Evolutionary conservation across 768 basidiomycete species (phyloP).

Genomic region (Wakefieldia striispora): DNA sequence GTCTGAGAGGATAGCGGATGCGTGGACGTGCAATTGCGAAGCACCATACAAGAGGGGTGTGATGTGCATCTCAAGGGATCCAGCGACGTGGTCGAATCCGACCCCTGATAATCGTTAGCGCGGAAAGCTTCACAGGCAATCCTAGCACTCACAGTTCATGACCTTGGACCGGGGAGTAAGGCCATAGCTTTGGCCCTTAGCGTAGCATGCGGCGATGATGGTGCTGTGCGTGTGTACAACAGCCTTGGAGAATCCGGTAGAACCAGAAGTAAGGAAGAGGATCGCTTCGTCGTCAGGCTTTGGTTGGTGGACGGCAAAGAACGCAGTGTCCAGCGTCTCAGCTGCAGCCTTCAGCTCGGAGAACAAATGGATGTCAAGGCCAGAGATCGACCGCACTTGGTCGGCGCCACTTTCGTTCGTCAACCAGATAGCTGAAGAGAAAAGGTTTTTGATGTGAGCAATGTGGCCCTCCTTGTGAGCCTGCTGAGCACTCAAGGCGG

Average conservation of each 20-base stretch:
- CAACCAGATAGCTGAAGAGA: too few species aligned
- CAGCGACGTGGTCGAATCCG: conserved; percentile 44
- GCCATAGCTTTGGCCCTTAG: conserved; percentile 33
- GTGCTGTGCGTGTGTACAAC: conserved; percentile 38
- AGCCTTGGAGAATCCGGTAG: conserved; percentile 40
- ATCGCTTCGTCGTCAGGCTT: conserved; percentile 29
- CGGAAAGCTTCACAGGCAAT: fast-evolving
- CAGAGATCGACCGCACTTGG: conserved; percentile 19
- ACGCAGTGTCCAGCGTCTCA: too few species aligned
- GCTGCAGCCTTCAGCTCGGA: conserved; percentile 16
- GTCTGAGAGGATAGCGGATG: conserved; percentile 17
- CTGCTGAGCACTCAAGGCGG: too few species aligned
- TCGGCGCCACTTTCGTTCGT: conserved; percentile 22
- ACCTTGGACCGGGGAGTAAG: conserved; percentile 31
- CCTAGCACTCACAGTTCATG: conserved; percentile 34
- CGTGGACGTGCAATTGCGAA: conserved; percentile 16
- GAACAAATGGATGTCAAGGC: conserved; percentile 25
- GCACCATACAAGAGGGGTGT: conserved; percentile 31
- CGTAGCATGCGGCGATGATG: conserved; percentile 30
- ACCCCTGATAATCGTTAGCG: conserved; percentile 26
- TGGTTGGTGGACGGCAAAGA: conserved; percentile 4
- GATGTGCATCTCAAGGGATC: conserved; percentile 38
- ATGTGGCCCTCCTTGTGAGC: too few species aligned
- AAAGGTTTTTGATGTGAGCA: conserved; percentile 13
- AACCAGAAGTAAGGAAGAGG: conserved; percentile 39